Percentiles rank a stretch among this genome's conserved stretches.
phyloP scores from a whole-genome alignment of 1,284 basidiomycete species.

The Ceratobasidium sp. region DNA sequence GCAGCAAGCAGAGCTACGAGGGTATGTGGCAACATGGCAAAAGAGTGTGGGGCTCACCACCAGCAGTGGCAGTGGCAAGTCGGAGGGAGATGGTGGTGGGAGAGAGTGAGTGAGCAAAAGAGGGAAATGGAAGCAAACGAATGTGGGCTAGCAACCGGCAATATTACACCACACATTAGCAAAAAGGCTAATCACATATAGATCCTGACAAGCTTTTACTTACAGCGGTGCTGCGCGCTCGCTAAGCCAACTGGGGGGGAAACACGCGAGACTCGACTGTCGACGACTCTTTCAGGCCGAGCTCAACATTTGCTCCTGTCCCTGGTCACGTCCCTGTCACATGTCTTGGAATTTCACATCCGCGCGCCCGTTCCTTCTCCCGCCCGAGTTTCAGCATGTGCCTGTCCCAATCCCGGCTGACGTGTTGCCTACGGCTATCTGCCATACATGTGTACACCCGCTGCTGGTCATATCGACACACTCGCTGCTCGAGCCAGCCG shows the following conservation, averaged over 20 bases:
- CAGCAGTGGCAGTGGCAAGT: constrained; percentile 6
- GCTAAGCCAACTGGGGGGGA: constrained; percentile 13
- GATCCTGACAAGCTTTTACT: not conserved
- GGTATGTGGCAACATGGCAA: constrained; percentile 22
- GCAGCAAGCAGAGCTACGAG: constrained; percentile 8
- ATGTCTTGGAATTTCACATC: not conserved
- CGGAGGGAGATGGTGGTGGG: constrained; percentile 11
- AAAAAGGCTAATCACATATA: not conserved
- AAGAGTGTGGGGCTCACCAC: constrained; percentile 26
- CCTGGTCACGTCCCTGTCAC: constrained; percentile 22
- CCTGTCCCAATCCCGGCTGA: not conserved
- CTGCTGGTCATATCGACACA: not conserved
- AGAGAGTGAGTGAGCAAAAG: not conserved
- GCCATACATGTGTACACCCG: not conserved
- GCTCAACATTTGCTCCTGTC: not conserved
- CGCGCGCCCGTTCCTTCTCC: not conserved
- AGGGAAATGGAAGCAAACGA: constrained; percentile 24
- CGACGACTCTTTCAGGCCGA: not conserved
- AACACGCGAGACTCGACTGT: not conserved
- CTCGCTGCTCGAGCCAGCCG: not conserved
- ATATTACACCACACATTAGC: not conserved
- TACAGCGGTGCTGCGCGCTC: constrained; percentile 28
- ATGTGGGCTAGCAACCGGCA: constrained; percentile 30
- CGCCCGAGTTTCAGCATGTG: not conserved
- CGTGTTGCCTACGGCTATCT: not conserved